Evolutionary conservation across 2,329 filamentous ascomycete species (phyloP), one percentile per base, ranked within the genome.

Genomic region (Fusarium phyllophilum): DNA sequence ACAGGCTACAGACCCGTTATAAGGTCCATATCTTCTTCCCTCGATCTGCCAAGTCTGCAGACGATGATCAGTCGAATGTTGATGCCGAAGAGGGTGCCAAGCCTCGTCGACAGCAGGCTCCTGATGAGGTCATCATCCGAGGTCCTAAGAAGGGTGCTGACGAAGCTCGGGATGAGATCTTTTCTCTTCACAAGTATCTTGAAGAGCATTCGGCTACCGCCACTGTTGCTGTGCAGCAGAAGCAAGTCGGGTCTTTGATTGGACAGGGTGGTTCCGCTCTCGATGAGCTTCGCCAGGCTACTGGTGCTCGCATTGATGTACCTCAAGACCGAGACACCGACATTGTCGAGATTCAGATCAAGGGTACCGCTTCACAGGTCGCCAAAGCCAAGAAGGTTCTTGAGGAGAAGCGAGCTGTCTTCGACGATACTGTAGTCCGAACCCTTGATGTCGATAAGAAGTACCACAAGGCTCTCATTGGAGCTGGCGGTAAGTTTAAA

Each of bases 21-120:
- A 92, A 93, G 80, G 96, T 99, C 46, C 91, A 95, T 72, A 96
- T 99, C 78, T 96, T 98, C 85, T 99, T 99, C 87, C 96, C 96
- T 17, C 88, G 88, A 61, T 87, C 87, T 12, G 85, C 85, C 45
- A 94, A 95, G 80, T 77, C 72, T 44, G 84, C 82, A 59, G 87
- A 89, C 68, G 93, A 96, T 68, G 94, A 97, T 64, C 89, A 91
- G 66, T 89, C 91, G 20, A 89, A 89, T 71, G 89, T 87, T 20
- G 95, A 96, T 76, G 91, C 89, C 34, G 93, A 91, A 73, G 93
- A 96, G 67, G 85, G 86, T 66, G 90, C 89, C 70, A 91, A 90
- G 81, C 86, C 87, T 54, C 89, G 90, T 72, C 89, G 90, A 62
- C 89, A 93, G 78, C 96, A 98, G 82, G 91, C 89, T 44, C 85